Base-by-base conservation (phyloP, 768 basidiomycete species). In the Psilocybe azurescens region DNA sequence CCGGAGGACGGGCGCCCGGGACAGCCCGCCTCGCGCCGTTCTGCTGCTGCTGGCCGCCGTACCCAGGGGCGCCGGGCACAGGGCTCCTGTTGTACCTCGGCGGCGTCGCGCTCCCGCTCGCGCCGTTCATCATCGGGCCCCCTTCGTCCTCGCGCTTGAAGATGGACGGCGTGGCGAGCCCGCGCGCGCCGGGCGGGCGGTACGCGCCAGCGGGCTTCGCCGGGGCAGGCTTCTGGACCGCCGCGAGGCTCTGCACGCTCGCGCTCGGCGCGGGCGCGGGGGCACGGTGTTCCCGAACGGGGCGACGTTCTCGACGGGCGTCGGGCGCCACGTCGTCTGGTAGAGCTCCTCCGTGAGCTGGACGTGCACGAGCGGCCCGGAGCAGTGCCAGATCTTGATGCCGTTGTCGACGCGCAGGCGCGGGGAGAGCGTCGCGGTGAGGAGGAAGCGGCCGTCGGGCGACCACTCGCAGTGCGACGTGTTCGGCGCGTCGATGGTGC, bases 321-420 rank as follows among this genome's bases (percentile, higher is more conserved):
- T 84, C 8, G 94, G 94, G 33, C 92, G 80, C 95, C 95, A 97
- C 0, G 86, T 79, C 0, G 86, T 83, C 76, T 97, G 95, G 75
- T 98, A 99, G 13, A 97, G 83, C 72, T 99, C 97, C 3, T 97
- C 94, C 57, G 87, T 76, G 51, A 79, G 70, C 72, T 97, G 94
- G 18, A 91, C 79, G 64, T 98, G 94, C 57, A 97, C 72, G n/a
- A 99, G 84, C 1, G 88, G 83, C 8, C 97, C 96, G 0, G 88
- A 83, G 73, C 93, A 95, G 73, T 97, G 95, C 92, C 91, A 98
- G 62, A 99, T 83, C 79, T 96, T 97, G 75, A 99, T 88, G 1
- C 96, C 95, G 68, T 99, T 99, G 78, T 99, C 97, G 61, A 99
- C 97, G 41, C 97, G 88, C 53, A 99, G 79, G 24, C 97, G 87